Evolutionary conservation across 257 asterid species (phyloP).

Genomic region (Nicotiana otophora): DNA sequence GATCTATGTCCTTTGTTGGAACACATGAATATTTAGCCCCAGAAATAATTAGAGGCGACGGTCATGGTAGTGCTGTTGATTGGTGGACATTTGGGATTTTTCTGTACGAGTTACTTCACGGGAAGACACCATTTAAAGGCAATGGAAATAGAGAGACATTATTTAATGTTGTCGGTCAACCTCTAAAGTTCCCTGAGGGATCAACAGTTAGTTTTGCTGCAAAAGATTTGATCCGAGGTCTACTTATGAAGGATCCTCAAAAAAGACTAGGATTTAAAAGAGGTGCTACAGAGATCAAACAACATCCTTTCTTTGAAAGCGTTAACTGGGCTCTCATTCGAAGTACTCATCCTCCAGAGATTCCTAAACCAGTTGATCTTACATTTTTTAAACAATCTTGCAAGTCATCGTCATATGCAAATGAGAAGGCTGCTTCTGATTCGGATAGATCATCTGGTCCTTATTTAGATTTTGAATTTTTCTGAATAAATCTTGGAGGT

Average conservation of each 20-base stretch:
- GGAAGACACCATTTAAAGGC: slow-evolving; percentile 87
- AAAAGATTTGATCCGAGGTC: slow-evolving; percentile 75
- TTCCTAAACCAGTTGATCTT: slow-evolving; percentile 67
- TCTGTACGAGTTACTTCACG: slow-evolving; percentile 78
- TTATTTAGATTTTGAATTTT: slow-evolving; percentile 82
- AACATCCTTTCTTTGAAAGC: slow-evolving; percentile 75
- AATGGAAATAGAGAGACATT: slow-evolving; percentile 76
- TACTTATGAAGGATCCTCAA: slow-evolving; percentile 81
- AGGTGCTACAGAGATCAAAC: slow-evolving; percentile 86
- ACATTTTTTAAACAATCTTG: slow-evolving; percentile 33
- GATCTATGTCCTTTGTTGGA: slow-evolving; percentile 94
- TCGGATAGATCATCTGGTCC: slow-evolving; percentile 71
- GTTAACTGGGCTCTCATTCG: slow-evolving; percentile 93
- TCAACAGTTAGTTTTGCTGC: slow-evolving; percentile 63
- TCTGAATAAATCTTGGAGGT: slow-evolving; percentile 28
- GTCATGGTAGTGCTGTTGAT: slow-evolving; percentile 95
- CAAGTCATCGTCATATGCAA: slow-evolving; percentile 37
- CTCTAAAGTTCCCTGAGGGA: slow-evolving; percentile 62
- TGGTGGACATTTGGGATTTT: slow-evolving; percentile 96
- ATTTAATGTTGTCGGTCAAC: slow-evolving; percentile 82
- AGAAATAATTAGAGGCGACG: slow-evolving; percentile 89
- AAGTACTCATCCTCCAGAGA: slow-evolving; percentile 63
- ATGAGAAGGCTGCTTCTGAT: slow-evolving; percentile 43
- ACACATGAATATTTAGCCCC: slow-evolving; percentile 94
- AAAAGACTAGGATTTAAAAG: slow-evolving; percentile 71